A percentile compares a stretch with the other conserved stretches of the same genome.
Conservation (phyloP, 2,329 filamentous ascomycete genomes). For the Diaporthe australafricana region DNA sequence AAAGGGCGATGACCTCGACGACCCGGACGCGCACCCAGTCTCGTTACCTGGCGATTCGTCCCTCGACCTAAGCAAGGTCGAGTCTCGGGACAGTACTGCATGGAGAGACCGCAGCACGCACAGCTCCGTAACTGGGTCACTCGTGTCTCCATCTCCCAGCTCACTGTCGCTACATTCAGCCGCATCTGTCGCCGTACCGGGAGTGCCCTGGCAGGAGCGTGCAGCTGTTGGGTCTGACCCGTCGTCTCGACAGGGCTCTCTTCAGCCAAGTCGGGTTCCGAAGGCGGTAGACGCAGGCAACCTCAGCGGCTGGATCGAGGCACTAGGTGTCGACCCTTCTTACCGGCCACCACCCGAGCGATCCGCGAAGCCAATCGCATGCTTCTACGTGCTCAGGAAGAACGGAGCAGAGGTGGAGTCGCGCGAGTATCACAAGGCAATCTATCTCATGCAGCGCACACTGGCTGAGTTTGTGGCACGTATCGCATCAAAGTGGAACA, state of each 20-base stretch:
- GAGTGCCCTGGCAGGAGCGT: constrained; percentile 67
- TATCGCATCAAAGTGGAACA: constrained; percentile 82
- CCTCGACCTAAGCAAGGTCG: constrained; percentile 67
- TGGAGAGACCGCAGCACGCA: constrained; percentile 66
- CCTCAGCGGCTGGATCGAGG: constrained; percentile 88
- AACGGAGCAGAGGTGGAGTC: constrained; percentile 61
- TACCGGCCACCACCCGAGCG: constrained; percentile 85
- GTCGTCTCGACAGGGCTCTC: constrained; percentile 56
- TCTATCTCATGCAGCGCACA: constrained; percentile 85
- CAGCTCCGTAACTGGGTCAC: constrained; percentile 69
- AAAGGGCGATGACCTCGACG: constrained; percentile 80
- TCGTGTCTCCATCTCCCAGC: constrained; percentile 76
- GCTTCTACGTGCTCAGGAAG: constrained; percentile 81
- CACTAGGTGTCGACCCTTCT: constrained; percentile 85
- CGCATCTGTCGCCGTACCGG: constrained; percentile 54
- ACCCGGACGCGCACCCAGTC: constrained; percentile 83
- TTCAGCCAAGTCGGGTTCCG: constrained; percentile 64
- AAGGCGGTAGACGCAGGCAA: constrained; percentile 72
- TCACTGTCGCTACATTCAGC: constrained; percentile 73
- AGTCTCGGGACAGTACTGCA: constrained; percentile 59
- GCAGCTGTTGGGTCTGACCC: constrained; percentile 61
- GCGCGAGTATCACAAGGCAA: constrained; percentile 80
- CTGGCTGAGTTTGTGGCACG: constrained; percentile 78
- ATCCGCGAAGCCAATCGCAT: constrained; percentile 80
- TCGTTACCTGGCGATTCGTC: constrained; percentile 74